Base-by-base conservation (phyloP, 1,284 basidiomycete genomes). In the Spongiforma sp. region DNA sequence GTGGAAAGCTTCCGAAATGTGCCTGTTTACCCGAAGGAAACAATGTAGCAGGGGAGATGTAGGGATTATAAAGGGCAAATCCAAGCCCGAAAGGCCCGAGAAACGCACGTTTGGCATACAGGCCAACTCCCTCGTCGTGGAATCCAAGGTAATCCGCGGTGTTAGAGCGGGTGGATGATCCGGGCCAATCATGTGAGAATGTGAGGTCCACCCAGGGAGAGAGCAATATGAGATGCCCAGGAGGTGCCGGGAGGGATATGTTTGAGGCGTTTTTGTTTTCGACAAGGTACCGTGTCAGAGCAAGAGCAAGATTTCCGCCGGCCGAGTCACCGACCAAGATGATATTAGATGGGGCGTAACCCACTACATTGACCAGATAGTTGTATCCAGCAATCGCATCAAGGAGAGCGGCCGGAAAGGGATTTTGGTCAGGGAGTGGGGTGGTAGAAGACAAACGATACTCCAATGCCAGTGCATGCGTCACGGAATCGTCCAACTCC, bases 291-390 rank as follows among this genome's bases (percentile, higher is more conserved):
- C 79, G 77, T 8, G 71, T 73, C 28, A 83, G 69, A 0, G 84
- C 82, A 5, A 86, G 72, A 0, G 83, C 83, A 15, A 89, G 78
- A 69, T 88, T 84, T 1, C 82, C 88, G 2, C 89, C 89, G 0
- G 88, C 87, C 2, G 83, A 86, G 71, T 89, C 88, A 11, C 88
- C 89, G 5, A 70, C 75, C 11, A 90, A 24, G 50, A 89, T 75
- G 65, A 91, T 84, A 69, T 88, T 78, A 8, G 77, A 69, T 10
- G 84, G 80, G 2, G 73, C 64, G 61, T 85, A 81, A 0, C 80
- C 78, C 26, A 82, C 69, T 4, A 67, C 67, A 21, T 80, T 67
- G 30, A 86, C 78, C 10, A 86, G 79, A 69, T 87, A 82, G 48
- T 76, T 66, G 68, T 88, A 89, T 2, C 82, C 82, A 2, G 83